Conservation (phyloP, 2,329 filamentous ascomycete species). For the Xylaria sp. region DNA sequence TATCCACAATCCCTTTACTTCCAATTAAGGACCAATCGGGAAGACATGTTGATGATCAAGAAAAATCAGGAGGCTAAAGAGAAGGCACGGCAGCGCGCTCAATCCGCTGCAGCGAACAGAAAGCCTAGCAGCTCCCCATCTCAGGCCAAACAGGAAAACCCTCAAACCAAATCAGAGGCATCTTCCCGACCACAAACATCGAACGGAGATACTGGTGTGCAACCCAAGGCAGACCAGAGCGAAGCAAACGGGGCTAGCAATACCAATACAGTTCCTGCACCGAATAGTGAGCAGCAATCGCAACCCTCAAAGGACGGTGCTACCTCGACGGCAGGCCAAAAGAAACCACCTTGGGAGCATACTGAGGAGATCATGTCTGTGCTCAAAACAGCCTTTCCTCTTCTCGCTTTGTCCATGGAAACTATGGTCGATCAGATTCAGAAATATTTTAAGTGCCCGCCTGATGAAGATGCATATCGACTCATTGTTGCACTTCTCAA, state of each 20-base stretch:
- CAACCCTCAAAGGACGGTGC: constrained; percentile 38
- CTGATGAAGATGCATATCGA: constrained; percentile 96
- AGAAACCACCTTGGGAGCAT: constrained; percentile 93
- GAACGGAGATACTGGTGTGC: constrained; percentile 50
- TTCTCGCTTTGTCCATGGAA: constrained; percentile 97
- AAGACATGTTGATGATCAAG: constrained; percentile 92
- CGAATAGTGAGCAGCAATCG: constrained; percentile 36
- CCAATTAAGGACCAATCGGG: constrained; percentile 87
- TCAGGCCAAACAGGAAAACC: constrained; percentile 59
- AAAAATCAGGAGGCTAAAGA: constrained; percentile 83
- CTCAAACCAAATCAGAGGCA: constrained; percentile 48
- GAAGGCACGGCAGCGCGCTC: constrained; percentile 58
- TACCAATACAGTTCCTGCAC: constrained; percentile 29
- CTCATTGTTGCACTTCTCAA: constrained; percentile 97
- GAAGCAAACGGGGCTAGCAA: constrained; percentile 40
- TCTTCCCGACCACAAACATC: constrained; percentile 58
- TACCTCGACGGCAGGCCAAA: constrained; percentile 47
- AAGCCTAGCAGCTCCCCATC: constrained; percentile 55
- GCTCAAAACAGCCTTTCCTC: constrained; percentile 94
- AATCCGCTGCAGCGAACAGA: constrained; percentile 50
- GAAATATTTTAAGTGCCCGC: constrained; percentile 98
- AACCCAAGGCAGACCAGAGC: constrained; percentile 53
- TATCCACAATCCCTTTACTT: constrained; percentile 98
- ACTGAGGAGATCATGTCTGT: constrained; percentile 95
- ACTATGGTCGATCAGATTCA: constrained; percentile 99